phyloP scores from a whole-genome alignment of 768 basidiomycete genomes.

The Strobilomyces dryophilus region DNA sequence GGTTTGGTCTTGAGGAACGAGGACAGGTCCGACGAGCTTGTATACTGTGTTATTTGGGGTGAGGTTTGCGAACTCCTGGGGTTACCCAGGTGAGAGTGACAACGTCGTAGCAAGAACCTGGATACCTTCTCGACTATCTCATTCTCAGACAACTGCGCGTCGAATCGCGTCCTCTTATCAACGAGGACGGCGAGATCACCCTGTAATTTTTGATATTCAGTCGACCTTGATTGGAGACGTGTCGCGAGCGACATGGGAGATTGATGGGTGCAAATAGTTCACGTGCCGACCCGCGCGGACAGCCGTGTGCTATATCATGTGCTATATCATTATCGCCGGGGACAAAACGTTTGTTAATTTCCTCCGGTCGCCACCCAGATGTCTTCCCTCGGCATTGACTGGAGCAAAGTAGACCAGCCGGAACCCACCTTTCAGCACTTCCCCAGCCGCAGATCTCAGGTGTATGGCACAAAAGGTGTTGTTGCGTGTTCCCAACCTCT shows the following conservation, averaged over 20 bases:
- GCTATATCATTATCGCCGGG: no score
- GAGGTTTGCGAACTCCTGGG: slow-evolving; percentile 77
- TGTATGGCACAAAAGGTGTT: slow-evolving; percentile 83
- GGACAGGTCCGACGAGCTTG: slow-evolving; percentile 88
- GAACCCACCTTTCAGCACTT: slow-evolving; percentile 66
- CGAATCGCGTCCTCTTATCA: slow-evolving; percentile 81
- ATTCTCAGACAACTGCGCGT: slow-evolving; percentile 88
- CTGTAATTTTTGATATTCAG: slow-evolving; percentile 81
- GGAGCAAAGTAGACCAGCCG: slow-evolving; percentile 63
- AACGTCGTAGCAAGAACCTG: neutral
- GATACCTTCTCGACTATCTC: slow-evolving; percentile 85
- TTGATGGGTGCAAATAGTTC: slow-evolving; percentile 3
- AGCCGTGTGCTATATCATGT: neutral
- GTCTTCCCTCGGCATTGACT: slow-evolving; percentile 40
- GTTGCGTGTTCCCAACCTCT: slow-evolving; percentile 89
- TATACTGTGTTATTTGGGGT: slow-evolving; percentile 77
- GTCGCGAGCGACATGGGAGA: slow-evolving; percentile 50
- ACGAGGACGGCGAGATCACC: slow-evolving; percentile 66
- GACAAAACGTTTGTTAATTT: neutral
- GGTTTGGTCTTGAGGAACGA: slow-evolving; percentile 82
- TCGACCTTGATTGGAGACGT: slow-evolving; percentile 62
- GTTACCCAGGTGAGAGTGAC: neutral
- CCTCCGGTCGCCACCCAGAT: slow-evolving; percentile 13
- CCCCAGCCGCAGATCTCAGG: slow-evolving; percentile 79
- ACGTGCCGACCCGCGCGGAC: slow-evolving; percentile 5